Conservation (phyloP, 768 basidiomycete species). For the Arthromyces matolae region DNA sequence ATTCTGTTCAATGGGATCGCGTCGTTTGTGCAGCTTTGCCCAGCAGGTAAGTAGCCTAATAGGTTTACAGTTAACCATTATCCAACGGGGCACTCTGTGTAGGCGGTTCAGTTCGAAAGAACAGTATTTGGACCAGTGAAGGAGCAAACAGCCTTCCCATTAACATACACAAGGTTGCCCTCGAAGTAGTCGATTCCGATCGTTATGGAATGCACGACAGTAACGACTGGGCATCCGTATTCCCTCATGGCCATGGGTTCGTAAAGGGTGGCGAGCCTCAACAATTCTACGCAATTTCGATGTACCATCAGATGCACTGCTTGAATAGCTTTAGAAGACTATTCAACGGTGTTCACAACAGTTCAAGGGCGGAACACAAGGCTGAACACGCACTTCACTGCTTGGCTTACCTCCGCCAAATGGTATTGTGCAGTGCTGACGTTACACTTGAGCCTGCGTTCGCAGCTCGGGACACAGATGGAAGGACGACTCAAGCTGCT, state of each 20-base stretch:
- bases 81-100: too few species aligned
- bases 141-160: background rate
- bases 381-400: slow-evolving; percentile 5
- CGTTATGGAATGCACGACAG: slow-evolving; percentile 7
- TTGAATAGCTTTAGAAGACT: slow-evolving; percentile 9
- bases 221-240: slow-evolving; percentile 12
- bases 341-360: background rate
- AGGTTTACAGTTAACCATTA: too few species aligned
- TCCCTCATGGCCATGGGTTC: slow-evolving; percentile 9
- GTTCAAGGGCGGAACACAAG: background rate
- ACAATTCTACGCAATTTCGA: slow-evolving; percentile 6
- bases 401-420: slow-evolving; percentile 9
- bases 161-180: background rate
- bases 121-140: background rate
- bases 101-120: too few species aligned
- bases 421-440: slow-evolving; percentile 10
- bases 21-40: background rate
- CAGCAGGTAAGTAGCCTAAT: too few species aligned
- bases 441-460: slow-evolving; percentile 11
- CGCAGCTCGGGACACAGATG: slow-evolving; percentile 2
- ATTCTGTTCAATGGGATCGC: background rate
- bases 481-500: slow-evolving; percentile 5
- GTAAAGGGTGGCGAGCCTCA: slow-evolving; percentile 4
- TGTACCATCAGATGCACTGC: slow-evolving; percentile 12
- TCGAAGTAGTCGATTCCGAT: slow-evolving; percentile 8